phyloP scores from a whole-genome alignment of 2,329 filamentous ascomycete species.

The Trichoderma afroharzianum region DNA sequence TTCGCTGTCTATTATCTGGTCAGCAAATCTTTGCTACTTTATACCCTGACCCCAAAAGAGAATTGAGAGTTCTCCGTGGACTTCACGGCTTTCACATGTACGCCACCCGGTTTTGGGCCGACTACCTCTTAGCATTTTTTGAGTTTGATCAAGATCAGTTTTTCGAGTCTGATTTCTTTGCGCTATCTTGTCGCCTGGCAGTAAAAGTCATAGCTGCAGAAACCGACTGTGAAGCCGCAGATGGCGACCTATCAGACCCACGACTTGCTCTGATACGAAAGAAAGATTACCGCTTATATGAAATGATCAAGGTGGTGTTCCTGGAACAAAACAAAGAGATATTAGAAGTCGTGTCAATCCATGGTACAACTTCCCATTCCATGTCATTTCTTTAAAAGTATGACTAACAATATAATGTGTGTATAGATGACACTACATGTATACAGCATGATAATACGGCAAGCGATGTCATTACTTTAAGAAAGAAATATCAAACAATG shows the following conservation, averaged over 20 bases:
- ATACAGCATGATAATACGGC: background rate
- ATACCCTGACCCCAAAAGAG: background rate
- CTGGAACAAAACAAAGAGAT: background rate
- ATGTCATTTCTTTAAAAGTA: background rate
- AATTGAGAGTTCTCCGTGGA: background rate
- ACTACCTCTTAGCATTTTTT: background rate
- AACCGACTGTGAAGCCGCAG: background rate
- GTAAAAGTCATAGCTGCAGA: background rate
- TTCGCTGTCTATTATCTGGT: constrained; percentile 1
- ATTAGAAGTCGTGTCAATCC: background rate
- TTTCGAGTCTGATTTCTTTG: background rate
- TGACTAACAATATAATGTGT: background rate
- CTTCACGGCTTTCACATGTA: constrained; percentile 17
- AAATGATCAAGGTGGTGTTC: background rate
- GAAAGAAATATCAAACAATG: background rate
- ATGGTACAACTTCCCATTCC: background rate
- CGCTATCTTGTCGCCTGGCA: background rate
- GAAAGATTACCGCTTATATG: background rate
- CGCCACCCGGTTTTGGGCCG: constrained; percentile 15
- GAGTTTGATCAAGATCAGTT: background rate
- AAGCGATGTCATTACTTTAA: background rate
- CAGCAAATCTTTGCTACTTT: background rate
- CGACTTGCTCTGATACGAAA: background rate
- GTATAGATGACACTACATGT: background rate
- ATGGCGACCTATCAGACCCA: background rate